Evolutionary conservation across 768 basidiomycete species (phyloP).

Genomic region (Saitozyma podzolica): DNA sequence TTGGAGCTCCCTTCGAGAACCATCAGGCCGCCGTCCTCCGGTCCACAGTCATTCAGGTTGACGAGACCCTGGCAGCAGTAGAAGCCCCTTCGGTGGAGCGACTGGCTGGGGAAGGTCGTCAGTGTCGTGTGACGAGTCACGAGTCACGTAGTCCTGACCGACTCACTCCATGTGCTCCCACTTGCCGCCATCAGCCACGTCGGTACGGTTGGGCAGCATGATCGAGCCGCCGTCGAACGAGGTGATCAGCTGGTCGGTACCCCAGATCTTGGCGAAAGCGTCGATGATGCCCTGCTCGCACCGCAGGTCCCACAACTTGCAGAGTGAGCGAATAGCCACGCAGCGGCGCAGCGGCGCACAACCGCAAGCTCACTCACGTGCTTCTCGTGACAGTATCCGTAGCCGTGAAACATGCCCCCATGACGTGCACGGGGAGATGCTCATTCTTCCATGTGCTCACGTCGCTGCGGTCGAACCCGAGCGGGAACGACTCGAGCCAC

Average conservation of each 20-base stretch:
- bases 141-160: too few species aligned
- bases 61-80: constrained; percentile 29
- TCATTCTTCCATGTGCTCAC: constrained; percentile 38
- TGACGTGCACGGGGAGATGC: constrained; percentile 33
- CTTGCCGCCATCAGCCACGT: constrained; percentile 17
- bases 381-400: constrained; percentile 29
- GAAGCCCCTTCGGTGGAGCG: constrained; percentile 23
- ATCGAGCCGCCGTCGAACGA: constrained; percentile 30
- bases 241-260: constrained; percentile 43
- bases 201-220: constrained; percentile 28
- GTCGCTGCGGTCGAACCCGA: constrained; percentile 48
- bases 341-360: neutral
- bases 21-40: constrained; percentile 8
- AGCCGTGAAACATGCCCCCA: constrained; percentile 39
- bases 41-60: constrained; percentile 31
- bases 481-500: constrained; percentile 46
- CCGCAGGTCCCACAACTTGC: constrained; percentile 39
- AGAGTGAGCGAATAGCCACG: too few species aligned
- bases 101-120: constrained; percentile 8
- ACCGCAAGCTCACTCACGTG: constrained; percentile 15
- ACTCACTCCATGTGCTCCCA: constrained; percentile 36
- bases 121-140: neutral
- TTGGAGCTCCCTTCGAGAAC: constrained; percentile 44
- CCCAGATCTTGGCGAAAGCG: constrained; percentile 45
- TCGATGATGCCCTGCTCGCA: constrained; percentile 34